Evolutionary conservation across 106 monocot species (phyloP), one percentile per base, ranked within the genome.

Genomic region (Acorus calamus): DNA sequence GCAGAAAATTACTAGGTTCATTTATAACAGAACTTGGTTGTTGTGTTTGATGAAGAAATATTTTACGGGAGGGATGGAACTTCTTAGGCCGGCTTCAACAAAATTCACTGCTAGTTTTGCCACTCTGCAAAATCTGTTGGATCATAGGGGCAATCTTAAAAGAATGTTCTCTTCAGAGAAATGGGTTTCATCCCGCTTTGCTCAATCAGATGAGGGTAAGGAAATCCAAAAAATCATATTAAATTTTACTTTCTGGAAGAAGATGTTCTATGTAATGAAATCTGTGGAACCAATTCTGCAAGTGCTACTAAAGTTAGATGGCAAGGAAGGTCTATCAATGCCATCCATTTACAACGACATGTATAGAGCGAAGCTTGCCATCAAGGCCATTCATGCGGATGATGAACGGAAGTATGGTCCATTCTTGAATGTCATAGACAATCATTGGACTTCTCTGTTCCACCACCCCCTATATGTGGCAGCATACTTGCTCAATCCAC

Each of bases 401-500:
- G 74, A 81, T 46, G 68, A 71, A 47, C 44, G 42, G 28, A 80
- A 80, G 44, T 80, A 77, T 52, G 59, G 67, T 53, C 74, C 80
- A 9, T 80, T 80, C 55, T 69, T 52, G 74, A 68, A 11, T 72
- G 68, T 72, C 3, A 66, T 85, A 57, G 80, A 85, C n/a, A 74
- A 47, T 48, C 63, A 83, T 53, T 79, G 71, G 75, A 66, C 41
- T 66, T 64, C 80, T 54, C 47, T 74, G 7, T 71, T 85, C 57
- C 67, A 80, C 65, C 85, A 85, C 69, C 80, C 85, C 56, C 80
- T 78, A 9, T 78, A 57, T 78, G 64, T 69, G 59, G 80, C 85
- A 49, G 80, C 80, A 14, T 85, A 85, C 56, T 85, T 78, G 56
- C 71, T 85, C 47, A 78, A 85, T 58, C 80, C 85, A 56, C 68